Evolutionary conservation across 2,329 filamentous ascomycete genomes (phyloP).

Genomic region (Cyclaneusma minus): DNA sequence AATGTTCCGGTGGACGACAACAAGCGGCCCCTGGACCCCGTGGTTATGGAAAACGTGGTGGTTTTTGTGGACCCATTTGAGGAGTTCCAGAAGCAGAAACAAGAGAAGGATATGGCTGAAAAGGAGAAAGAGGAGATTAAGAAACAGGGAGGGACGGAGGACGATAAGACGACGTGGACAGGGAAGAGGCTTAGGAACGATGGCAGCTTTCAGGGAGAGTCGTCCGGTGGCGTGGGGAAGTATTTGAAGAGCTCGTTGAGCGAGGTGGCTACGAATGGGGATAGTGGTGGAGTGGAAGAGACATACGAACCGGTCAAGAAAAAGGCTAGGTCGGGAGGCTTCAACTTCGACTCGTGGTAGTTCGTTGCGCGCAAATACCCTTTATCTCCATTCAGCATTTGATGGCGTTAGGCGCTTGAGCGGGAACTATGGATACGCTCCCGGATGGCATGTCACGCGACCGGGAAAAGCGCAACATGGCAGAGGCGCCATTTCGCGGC

Average conservation of each 20-base stretch:
- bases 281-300: slow-evolving; percentile 31
- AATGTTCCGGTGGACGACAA: slow-evolving; percentile 57
- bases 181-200: slow-evolving; percentile 71
- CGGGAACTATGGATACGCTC: too few species aligned
- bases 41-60: slow-evolving; percentile 67
- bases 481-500: too few species aligned
- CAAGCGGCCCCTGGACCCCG: slow-evolving; percentile 61
- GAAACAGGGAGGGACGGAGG: slow-evolving; percentile 58
- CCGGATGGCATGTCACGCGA: too few species aligned
- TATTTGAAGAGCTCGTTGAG: slow-evolving; percentile 54
- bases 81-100: slow-evolving; percentile 69
- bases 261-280: slow-evolving; percentile 16
- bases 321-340: slow-evolving; percentile 64
- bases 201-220: slow-evolving; percentile 33
- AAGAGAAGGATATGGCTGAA: slow-evolving; percentile 42
- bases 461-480: too few species aligned
- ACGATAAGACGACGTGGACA: slow-evolving; percentile 89
- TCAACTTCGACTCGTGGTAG: slow-evolving; percentile 91
- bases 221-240: slow-evolving; percentile 48
- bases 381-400: too few species aligned
- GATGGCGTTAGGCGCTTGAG: too few species aligned
- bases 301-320: slow-evolving; percentile 62
- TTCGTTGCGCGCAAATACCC: too few species aligned
- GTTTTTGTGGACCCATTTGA: slow-evolving; percentile 92
- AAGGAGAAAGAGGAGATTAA: slow-evolving; percentile 45